A percentile compares a stretch with the other conserved stretches of the same genome.
Evolutionary conservation across 768 basidiomycete species (phyloP).

Genomic region (Pholiota molesta): DNA sequence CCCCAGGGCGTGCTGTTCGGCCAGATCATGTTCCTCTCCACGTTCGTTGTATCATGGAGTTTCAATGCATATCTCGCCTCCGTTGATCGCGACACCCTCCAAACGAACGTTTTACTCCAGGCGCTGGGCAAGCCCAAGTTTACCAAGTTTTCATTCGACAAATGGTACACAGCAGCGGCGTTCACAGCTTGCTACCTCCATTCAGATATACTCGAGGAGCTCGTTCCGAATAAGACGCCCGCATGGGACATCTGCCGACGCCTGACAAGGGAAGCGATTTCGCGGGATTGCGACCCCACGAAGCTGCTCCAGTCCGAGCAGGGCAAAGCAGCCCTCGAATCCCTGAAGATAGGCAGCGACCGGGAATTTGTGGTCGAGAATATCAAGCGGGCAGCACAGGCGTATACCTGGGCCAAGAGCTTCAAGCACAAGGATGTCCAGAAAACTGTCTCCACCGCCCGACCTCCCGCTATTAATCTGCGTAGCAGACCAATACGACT

Average conservation of each 20-base stretch:
- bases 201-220: background rate
- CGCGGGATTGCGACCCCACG: background rate
- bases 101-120: slow-evolving; percentile 15
- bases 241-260: slow-evolving; percentile 12
- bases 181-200: slow-evolving; percentile 13
- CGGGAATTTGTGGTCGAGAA: background rate
- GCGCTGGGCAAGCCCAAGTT: slow-evolving; percentile 10
- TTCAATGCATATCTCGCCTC: slow-evolving; percentile 23
- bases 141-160: slow-evolving; percentile 11
- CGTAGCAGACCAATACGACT: too few species aligned
- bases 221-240: slow-evolving; percentile 16
- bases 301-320: background rate
- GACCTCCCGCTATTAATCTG: too few species aligned
- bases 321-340: background rate
- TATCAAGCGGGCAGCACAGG: background rate
- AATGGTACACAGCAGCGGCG: slow-evolving; percentile 17
- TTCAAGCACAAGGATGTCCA: too few species aligned
- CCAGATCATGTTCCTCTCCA: slow-evolving; percentile 22
- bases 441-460: too few species aligned
- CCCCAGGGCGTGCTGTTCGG: slow-evolving; percentile 22
- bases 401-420: background rate
- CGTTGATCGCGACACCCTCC: slow-evolving; percentile 19
- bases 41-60: slow-evolving; percentile 20
- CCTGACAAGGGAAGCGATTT: slow-evolving; percentile 8
- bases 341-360: background rate